Evolutionary conservation across 2,329 filamentous ascomycete species (phyloP), one percentile per base, ranked within the genome.

Genomic region (Mycosphaerella arachidis): DNA sequence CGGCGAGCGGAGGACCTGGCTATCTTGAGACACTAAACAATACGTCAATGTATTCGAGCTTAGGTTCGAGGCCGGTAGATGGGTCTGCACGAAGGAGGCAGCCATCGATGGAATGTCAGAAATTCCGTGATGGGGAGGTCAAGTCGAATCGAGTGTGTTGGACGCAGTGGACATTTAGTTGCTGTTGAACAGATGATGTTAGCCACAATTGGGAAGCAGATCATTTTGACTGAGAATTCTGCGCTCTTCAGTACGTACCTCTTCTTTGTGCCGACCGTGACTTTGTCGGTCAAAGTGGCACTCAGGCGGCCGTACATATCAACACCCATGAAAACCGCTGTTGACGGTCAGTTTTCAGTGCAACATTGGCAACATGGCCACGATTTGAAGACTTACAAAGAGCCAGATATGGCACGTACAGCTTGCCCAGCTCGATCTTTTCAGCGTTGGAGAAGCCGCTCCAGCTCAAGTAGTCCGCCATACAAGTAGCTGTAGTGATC

Each of bases 391-490:
- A 77, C 81, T 72, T 74, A 85, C 83, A 81, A 29, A 86, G 66
- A 46, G 75, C 75, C 40, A 84, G 70, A 73, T 86, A 86, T 3
- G 84, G 83, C 27, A 79, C 80, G 70, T 86, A 86, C 13, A 86
- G 73, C 63, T 75, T 77, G 0, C 75, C 79, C 55, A 86, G 67
- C 56, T 77, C 75, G 27, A 76, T 68, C 67, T 84, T 85, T 65
- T 84, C 75, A 2, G 67, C 69, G 1, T 70, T 63, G 0, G 75
- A 73, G 31, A 81, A 76, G 51, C 76, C 76, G 2, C 72, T 70
- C 84, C 86, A 89, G 63, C 76, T 78, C 72, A 82, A 74, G 65
- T 82, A 84, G 58, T 89, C 86, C 1, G 81, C 78, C 50, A 89
- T 78, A 67, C 86, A 89, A 0, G 84, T 83, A 46, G 83, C 67